These are phyloP conservation scores for Boletus semigastroideus DNA, from an alignment of 1,284 basidiomycete species.

Conservation along the genomic window DNA sequence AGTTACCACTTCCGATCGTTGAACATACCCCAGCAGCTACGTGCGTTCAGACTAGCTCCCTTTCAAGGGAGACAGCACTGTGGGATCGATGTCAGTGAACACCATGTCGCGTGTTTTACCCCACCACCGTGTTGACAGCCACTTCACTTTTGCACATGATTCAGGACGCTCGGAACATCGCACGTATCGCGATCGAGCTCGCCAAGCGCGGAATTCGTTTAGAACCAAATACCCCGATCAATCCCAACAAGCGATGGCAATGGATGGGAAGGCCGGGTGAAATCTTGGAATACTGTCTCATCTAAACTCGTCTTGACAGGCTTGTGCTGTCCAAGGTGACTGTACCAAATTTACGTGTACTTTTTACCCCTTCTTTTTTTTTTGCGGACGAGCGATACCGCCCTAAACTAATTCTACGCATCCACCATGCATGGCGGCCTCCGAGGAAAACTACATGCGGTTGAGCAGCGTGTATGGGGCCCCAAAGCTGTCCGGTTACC, in stretches of 20 bases:
- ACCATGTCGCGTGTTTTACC: constrained; percentile 11
- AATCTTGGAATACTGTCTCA: constrained; percentile 52
- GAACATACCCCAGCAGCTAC: constrained; percentile 65
- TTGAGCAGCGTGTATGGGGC: not conserved
- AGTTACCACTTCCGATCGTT: constrained; percentile 38
- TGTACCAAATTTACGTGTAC: not conserved
- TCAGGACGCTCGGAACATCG: constrained; percentile 86
- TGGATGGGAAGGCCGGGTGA: constrained; percentile 80
- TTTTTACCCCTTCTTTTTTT: not conserved
- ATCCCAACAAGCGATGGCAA: constrained; percentile 66
- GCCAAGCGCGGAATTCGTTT: constrained; percentile 65
- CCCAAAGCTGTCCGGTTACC: not conserved
- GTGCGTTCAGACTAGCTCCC: constrained; percentile 52
- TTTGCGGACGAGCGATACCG: not conserved
- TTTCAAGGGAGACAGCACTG: constrained; percentile 85
- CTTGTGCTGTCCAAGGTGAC: not conserved
- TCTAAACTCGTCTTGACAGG: constrained; percentile 13
- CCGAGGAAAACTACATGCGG: not conserved
- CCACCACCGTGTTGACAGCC: constrained; percentile 16
- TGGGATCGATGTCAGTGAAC: constrained; percentile 78
- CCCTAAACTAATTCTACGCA: not conserved
- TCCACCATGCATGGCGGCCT: not conserved
- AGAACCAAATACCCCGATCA: constrained; percentile 70
- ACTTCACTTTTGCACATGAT: constrained; percentile 4
- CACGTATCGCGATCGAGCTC: constrained; percentile 74